Evolutionary conservation across 208 protist genomes (phyloP), one percentile per base, ranked within the genome.

Genomic region (Wallacemonas rigidus): DNA sequence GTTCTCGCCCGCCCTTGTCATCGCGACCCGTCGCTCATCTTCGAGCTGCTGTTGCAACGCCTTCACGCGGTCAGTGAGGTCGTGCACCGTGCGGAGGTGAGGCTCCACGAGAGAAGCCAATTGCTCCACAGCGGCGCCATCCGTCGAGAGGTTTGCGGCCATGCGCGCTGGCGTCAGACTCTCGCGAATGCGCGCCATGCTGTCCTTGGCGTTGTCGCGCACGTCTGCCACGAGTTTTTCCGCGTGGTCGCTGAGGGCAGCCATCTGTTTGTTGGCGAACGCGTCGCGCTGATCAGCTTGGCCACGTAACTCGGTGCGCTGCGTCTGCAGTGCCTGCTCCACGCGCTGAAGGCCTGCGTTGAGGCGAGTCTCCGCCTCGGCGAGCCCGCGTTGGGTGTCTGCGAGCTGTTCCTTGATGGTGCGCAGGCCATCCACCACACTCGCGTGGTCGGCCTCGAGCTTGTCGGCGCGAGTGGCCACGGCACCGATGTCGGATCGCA

Each of bases 251-350:
- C 15, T 58, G 1, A 69, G 64, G 6, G 51, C 50, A 0, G 38
- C 38, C 44, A 60, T 36, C 35, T 69, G 64, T 36, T 58, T 38
- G 12, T 57, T 41, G 3, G 40, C 12, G 47, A 69, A 55, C 15
- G 14, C 26, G 48, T 54, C 50, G 26, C 45, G 64, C 11, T 17
- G 64, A 12, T 65, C 40, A 8, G 50, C 14, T n/a, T 44, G 43
- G 8, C 60, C 60, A 7, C 60, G 60, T 41, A 6, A 51, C 60
- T 65, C 60, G 43, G 11, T 26, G 15, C 43, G 38, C 60, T 65
- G 60, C 43, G 44, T 38, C 60, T 51, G 60, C 41, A 50, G 11
- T 3, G 8, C 15, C 60, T 8, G n/a, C 3, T 53, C 43, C n/a
- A 51, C 43, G 41, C 60, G 60, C 3, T 39, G 60, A 5, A 39